Base-by-base conservation (phyloP, 257 asterid species). In the Solanum tacnaense region DNA sequence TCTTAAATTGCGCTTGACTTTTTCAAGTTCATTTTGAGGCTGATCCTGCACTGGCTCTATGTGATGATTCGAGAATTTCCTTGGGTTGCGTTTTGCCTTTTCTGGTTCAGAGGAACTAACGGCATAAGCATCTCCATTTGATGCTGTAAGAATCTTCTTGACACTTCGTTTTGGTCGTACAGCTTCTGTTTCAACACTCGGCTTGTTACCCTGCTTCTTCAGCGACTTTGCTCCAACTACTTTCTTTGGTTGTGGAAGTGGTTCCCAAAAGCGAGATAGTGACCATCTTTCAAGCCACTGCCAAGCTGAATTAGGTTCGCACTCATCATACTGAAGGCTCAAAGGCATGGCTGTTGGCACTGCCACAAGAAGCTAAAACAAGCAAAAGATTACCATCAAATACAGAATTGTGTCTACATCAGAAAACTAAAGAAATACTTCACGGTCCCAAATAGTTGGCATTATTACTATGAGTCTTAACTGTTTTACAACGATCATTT, bases 241-340 rank as follows among this genome's bases (percentile, higher is more conserved):
- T 86, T 90, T 93, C 87, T 89, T 93, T 87, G 93, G 88, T 23
- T 86, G 92, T 27, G 90, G 84, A 75, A 92, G 94, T 62, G 94
- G 94, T 85, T 91, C 97, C 98, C 98, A 96, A 79, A 94, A 94
- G 87, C 88, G 94, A 83, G 96, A 91, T 62, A 87, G 36, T 73
- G 99, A 95, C 99, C 99, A 97, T 35, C 98, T 93, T 79, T 95
- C 98, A 35, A 97, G 97, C 99, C 99, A 97, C 88, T 88, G 94
- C 93, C 91, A 89, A 83, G 97, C 95, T 86, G 98, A 93, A 90
- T 97, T 96, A 2, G 98, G 98, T 83, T 96, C 98, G 11, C 90
- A 74, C 27, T 38, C 56, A 86, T 94, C 98, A 71, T 96, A 97
- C 89, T 96, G 99, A 88, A 97, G 98, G 90, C 95, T 93, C 92